phyloP scores from a whole-genome alignment of 257 asterid genomes.

The Ajuga chamaepitys region DNA sequence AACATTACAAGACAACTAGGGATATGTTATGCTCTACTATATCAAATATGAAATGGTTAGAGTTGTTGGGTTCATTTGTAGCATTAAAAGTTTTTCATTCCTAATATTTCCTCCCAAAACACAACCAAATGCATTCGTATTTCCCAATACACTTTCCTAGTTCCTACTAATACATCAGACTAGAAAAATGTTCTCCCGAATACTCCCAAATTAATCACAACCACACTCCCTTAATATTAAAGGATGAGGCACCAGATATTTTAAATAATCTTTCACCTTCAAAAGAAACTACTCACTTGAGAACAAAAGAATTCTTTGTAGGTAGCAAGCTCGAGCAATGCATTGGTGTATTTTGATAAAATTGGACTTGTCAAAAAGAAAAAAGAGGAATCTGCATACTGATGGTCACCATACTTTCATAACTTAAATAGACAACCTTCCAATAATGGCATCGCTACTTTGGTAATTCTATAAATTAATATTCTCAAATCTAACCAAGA shows the following conservation, averaged over 20 bases:
- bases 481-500: background rate
- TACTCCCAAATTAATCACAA: too few species aligned
- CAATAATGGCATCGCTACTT: background rate
- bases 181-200: too few species aligned
- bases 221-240: background rate
- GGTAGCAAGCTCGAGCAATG: conserved; percentile 80
- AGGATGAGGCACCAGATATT: background rate
- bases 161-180: too few species aligned
- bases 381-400: conserved; percentile 10
- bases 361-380: conserved; percentile 68
- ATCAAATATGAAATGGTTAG: background rate
- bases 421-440: conserved; percentile 3
- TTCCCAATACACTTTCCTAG: too few species aligned
- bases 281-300: conserved; percentile 44
- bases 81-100: too few species aligned
- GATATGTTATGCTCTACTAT: background rate
- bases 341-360: conserved; percentile 65
- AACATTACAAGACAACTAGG: background rate
- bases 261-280: background rate
- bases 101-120: too few species aligned
- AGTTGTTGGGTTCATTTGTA: too few species aligned
- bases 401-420: background rate
- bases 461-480: background rate
- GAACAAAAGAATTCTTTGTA: conserved; percentile 96
- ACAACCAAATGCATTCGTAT: too few species aligned